Base-by-base conservation (phyloP, 2,329 filamentous ascomycete species). In the Nemania sp. region DNA sequence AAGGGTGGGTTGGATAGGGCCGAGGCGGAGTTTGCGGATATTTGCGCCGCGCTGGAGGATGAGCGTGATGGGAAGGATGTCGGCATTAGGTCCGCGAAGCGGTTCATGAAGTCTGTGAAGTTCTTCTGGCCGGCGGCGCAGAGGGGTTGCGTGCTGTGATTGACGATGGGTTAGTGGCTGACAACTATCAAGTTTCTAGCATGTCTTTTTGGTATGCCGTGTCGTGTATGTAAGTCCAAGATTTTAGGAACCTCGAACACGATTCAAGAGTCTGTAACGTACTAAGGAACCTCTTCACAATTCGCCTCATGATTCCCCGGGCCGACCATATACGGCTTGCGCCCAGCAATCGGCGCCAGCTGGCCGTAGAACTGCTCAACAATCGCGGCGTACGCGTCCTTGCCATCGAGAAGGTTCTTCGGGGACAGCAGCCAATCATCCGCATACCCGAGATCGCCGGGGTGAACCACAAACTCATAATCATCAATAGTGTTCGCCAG, bases 271-370 rank as follows among this genome's bases (percentile, higher is more conserved):
- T n/a, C n/a, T n/a, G n/a, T n/a, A n/a, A n/a, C 54, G 14, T 48
- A 57, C 54, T 66, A 62, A 1, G 70, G 68, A 8, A 78, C 62
- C 62, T 80, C 76, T 52, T 72, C 63, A 63, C 81, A 84, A 37
- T 72, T 69, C 1, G 81, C 80, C 64, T 85, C 82, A 65, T 86
- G 82, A 66, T 85, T 86, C 0, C 82, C 82, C 0, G 80, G 80
- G 15, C 73, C 73, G 6, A 74, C 75, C 79, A 81, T 81, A 72
- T 84, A 86, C 0, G 75, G 70, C 66, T 83, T 83, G 41, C 76
- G 75, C 15, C 70, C 74, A 1, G 81, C 64, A 44, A 85, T 77
- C 3, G 81, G 79, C 0, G 77, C 75, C 0, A 83, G 73, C 60
- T 83, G 78, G 46, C 73, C 69, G 69, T 81, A 84, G 64, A 84